Percentiles rank a stretch among this genome's conserved stretches.
These are phyloP conservation scores for Hyaloscypha finlandica DNA, from an alignment of 495 filamentous ascomycete genomes.

Conservation along the genomic window DNA sequence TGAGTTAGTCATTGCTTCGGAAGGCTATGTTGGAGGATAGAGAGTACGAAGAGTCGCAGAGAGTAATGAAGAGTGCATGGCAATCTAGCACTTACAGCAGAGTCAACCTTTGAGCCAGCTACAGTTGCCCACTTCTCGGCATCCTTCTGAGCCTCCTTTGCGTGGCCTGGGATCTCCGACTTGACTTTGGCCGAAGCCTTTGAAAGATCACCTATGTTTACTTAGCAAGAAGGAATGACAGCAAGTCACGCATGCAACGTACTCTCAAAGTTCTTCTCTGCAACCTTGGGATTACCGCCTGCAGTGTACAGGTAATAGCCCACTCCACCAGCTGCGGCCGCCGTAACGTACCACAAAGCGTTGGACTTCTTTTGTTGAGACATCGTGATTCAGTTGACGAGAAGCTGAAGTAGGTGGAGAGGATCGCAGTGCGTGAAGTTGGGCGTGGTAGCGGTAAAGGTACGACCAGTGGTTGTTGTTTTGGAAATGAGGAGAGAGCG, in stretches of 20 bases:
- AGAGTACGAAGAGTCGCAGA: constrained; percentile 12
- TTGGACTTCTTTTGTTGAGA: constrained; percentile 50
- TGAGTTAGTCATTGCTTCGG: constrained; percentile 8
- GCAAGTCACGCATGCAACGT: constrained; percentile 30
- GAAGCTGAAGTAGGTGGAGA: constrained; percentile 17
- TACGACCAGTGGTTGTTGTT: background rate
- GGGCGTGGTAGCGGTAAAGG: constrained; percentile 1
- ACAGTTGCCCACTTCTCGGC: constrained; percentile 53
- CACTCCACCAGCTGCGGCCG: constrained; percentile 63
- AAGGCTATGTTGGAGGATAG: background rate
- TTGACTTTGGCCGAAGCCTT: constrained; percentile 66
- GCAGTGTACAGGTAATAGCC: constrained; percentile 93
- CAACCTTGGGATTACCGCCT: constrained; percentile 78
- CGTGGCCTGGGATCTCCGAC: constrained; percentile 54
- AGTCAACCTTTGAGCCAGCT: constrained; percentile 55
- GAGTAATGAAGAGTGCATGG: background rate
- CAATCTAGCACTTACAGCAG: constrained; percentile 46
- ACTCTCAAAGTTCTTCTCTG: constrained; percentile 84
- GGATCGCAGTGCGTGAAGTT: constrained; percentile 15
- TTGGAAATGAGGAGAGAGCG: constrained; percentile 17
- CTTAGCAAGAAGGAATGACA: constrained; percentile 21
- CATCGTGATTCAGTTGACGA: constrained; percentile 39
- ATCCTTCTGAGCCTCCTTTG: constrained; percentile 52
- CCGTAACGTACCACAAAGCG: constrained; percentile 57
- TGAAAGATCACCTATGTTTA: constrained; percentile 58